Percentiles rank a stretch among this genome's conserved stretches.
Evolutionary conservation across 2,329 filamentous ascomycete species (phyloP).

Genomic region (Alternaria sp.): DNA sequence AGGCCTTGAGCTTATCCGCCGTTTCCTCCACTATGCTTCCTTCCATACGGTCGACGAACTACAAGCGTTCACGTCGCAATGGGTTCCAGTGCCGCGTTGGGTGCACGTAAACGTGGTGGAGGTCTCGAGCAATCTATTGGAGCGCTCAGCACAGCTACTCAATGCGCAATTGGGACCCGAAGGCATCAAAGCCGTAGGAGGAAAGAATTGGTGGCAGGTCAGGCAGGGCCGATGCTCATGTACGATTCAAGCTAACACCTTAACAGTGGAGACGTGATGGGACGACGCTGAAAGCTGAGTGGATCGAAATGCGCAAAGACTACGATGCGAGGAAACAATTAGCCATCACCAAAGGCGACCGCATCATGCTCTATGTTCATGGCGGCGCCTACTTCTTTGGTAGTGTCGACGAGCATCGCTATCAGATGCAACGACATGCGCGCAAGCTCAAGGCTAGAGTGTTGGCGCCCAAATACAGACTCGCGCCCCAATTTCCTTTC

Average conservation of each 20-base stretch:
- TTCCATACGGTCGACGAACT: slow-evolving; percentile 92
- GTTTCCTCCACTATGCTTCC: slow-evolving; percentile 85
- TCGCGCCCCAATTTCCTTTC: slow-evolving; percentile 94
- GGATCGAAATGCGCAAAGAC: slow-evolving; percentile 94
- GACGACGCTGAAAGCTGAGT: slow-evolving; percentile 79
- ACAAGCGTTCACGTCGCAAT: slow-evolving; percentile 89
- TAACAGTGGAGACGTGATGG: slow-evolving; percentile 72
- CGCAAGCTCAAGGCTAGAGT: slow-evolving; percentile 91
- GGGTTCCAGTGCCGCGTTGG: slow-evolving; percentile 90
- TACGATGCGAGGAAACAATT: slow-evolving; percentile 74
- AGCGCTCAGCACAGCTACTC: slow-evolving; percentile 71
- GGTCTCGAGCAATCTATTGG: slow-evolving; percentile 71
- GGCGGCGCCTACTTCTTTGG: slow-evolving; percentile 97
- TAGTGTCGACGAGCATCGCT: slow-evolving; percentile 95
- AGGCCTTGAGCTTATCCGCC: slow-evolving; percentile 84
- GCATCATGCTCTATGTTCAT: slow-evolving; percentile 93
- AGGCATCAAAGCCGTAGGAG: slow-evolving; percentile 81
- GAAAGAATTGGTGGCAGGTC: slow-evolving; percentile 70
- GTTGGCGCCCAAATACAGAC: slow-evolving; percentile 83
- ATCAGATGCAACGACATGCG: slow-evolving; percentile 96
- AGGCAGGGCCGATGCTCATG: background rate
- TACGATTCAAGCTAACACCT: background rate
- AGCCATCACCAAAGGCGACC: slow-evolving; percentile 65
- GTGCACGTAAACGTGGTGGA: slow-evolving; percentile 76
- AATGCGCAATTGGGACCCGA: slow-evolving; percentile 78